These are phyloP conservation scores for Iris pallida DNA, from an alignment of 116 monocot species.

Conservation along the genomic window DNA sequence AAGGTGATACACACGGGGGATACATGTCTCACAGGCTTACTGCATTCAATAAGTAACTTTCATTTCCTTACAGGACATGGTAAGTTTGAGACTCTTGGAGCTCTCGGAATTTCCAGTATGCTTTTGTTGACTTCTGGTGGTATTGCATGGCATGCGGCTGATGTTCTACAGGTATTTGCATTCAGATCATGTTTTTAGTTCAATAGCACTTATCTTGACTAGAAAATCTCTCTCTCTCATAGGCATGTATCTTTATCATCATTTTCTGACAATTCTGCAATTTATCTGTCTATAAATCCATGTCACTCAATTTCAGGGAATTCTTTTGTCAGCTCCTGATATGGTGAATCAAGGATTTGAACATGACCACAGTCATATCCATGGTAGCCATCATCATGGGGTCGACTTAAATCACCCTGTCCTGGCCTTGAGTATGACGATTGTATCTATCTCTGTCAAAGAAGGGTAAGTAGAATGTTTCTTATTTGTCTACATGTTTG, in stretches of 20 bases:
- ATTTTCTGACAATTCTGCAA: too few relatives aligned
- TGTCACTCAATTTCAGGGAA: constrained; percentile 48
- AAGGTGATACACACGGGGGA: too few relatives aligned
- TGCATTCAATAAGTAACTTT: too few relatives aligned
- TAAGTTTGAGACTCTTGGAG: constrained; percentile 90
- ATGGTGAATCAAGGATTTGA: constrained; percentile 31
- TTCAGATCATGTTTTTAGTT: not conserved
- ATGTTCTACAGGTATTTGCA: constrained; percentile 59
- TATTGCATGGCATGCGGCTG: constrained; percentile 95
- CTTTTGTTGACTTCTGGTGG: constrained; percentile 88
- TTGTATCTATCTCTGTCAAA: constrained; percentile 80
- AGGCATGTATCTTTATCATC: too few relatives aligned
- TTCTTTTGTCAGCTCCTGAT: constrained; percentile 51
- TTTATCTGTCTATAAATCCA: too few relatives aligned
- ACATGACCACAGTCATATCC: constrained; percentile 46
- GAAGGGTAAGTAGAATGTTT: constrained; percentile 72
- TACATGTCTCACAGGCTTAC: too few relatives aligned
- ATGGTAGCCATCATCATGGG: constrained; percentile 83
- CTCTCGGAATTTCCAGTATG: constrained; percentile 93
- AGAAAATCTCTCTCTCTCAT: too few relatives aligned
- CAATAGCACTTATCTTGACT: too few relatives aligned
- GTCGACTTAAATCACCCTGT: constrained; percentile 86
- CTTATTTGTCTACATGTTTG: not conserved
- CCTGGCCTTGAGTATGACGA: constrained; percentile 82
- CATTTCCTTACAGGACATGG: constrained; percentile 68